These are phyloP conservation scores for Cavenderia fasciculata DNA, from an alignment of 78 protist genomes.

Conservation along the genomic window DNA sequence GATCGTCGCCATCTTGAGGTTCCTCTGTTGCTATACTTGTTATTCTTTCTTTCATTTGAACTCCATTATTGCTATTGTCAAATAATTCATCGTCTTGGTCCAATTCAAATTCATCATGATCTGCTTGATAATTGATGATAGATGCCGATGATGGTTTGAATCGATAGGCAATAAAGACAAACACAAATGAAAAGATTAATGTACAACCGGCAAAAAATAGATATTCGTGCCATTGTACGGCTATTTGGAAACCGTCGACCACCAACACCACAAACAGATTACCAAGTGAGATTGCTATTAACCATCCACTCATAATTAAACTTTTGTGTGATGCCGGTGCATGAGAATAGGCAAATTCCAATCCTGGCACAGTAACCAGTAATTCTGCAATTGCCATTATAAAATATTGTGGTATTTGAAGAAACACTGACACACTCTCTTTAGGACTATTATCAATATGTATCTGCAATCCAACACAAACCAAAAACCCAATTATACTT, in stretches of 20 bases:
- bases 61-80: too few relatives aligned
- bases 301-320: constrained; percentile 46
- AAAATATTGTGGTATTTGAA: constrained; percentile 76
- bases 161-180: constrained; percentile 31
- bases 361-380: constrained; percentile 79
- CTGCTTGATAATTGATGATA: constrained; percentile 4
- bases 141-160: constrained; percentile 5
- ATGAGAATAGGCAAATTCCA: constrained; percentile 87
- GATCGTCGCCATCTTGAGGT: too few relatives aligned
- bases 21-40: too few relatives aligned
- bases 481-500: constrained; percentile 52
- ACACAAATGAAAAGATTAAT: background rate
- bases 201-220: background rate
- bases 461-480: constrained; percentile 74
- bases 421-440: background rate
- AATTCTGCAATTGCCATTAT: constrained; percentile 79
- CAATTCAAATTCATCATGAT: too few relatives aligned
- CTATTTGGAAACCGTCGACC: constrained; percentile 42
- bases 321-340: constrained; percentile 87
- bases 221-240: constrained; percentile 34
- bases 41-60: too few relatives aligned
- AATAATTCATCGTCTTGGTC: too few relatives aligned
- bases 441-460: constrained; percentile 39
- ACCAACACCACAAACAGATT: constrained; percentile 82
- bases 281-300: constrained; percentile 80